phyloP scores from a whole-genome alignment of 2,329 filamentous ascomycete species.

The Aspergillus quadrilineatus region DNA sequence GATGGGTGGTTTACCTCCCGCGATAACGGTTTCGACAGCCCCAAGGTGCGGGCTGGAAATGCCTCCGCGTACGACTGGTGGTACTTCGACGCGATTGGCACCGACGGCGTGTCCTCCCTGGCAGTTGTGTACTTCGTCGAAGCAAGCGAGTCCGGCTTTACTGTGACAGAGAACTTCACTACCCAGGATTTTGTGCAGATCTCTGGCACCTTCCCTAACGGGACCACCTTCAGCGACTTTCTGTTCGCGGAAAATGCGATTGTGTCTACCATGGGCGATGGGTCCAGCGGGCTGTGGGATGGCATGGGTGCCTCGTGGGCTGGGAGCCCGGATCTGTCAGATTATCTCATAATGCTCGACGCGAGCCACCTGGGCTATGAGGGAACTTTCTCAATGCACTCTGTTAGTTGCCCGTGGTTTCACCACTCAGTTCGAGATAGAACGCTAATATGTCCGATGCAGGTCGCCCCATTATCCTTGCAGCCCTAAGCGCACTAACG shows the following conservation, averaged over 20 bases:
- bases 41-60: neutral
- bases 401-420: neutral
- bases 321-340: neutral
- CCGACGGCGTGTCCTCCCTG: neutral
- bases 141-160: neutral
- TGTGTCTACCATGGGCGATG: neutral
- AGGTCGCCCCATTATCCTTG: neutral
- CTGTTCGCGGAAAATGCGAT: neutral
- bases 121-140: neutral
- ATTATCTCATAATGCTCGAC: neutral
- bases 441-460: neutral
- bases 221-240: neutral
- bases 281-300: neutral
- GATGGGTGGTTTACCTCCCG: neutral
- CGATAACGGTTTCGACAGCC: neutral
- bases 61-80: neutral
- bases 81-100: neutral
- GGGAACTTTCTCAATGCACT: neutral
- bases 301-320: neutral
- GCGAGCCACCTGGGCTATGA: neutral
- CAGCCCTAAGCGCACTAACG: neutral
- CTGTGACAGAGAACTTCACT: neutral
- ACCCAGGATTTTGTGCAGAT: neutral
- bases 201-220: neutral
- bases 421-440: neutral